phyloP scores from a whole-genome alignment of 2,329 filamentous ascomycete genomes.

The Sordariomycetes sp. region DNA sequence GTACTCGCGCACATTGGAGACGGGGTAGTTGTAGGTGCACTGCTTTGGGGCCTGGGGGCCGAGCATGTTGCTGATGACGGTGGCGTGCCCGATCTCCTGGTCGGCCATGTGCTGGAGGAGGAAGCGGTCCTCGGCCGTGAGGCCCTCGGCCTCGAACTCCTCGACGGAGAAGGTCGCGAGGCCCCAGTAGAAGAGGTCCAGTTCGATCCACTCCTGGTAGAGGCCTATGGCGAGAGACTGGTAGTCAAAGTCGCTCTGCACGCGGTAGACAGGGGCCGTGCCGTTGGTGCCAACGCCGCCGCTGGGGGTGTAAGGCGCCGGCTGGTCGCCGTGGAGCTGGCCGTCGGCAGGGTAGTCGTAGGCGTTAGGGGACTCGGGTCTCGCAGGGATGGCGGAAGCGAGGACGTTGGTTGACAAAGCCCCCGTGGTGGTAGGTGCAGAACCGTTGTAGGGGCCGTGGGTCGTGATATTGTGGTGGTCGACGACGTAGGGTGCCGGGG shows the following conservation, averaged over 20 bases:
- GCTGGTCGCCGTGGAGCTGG: conserved; percentile 49
- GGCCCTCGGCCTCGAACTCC: conserved; percentile 56
- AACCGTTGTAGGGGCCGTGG: conserved; percentile 57
- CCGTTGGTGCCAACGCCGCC: conserved; percentile 70
- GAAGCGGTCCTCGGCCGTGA: conserved; percentile 55
- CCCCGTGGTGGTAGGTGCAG: conserved; percentile 52
- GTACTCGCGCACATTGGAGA: conserved; percentile 59
- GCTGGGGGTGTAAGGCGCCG: conserved; percentile 57
- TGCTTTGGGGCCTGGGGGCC: conserved; percentile 56
- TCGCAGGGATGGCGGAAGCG: conserved; percentile 40
- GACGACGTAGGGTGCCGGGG: not conserved
- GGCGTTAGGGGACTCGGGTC: conserved; percentile 45
- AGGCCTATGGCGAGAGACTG: conserved; percentile 61
- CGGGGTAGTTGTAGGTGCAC: conserved; percentile 75
- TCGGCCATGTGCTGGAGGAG: conserved; percentile 66
- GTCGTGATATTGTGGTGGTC: conserved; percentile 36
- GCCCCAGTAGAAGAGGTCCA: conserved; percentile 71
- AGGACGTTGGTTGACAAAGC: conserved; percentile 46
- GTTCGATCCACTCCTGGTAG: conserved; percentile 76
- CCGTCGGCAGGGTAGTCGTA: conserved; percentile 63
- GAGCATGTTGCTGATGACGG: conserved; percentile 64
- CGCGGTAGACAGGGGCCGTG: conserved; percentile 60
- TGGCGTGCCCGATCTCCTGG: conserved; percentile 68
- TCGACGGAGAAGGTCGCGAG: conserved; percentile 53
- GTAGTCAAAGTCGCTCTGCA: conserved; percentile 73